A percentile compares a stretch with the other conserved stretches of the same genome.
phyloP scores from a whole-genome alignment of 768 basidiomycete genomes.

The Auriscalpium microsporum region DNA sequence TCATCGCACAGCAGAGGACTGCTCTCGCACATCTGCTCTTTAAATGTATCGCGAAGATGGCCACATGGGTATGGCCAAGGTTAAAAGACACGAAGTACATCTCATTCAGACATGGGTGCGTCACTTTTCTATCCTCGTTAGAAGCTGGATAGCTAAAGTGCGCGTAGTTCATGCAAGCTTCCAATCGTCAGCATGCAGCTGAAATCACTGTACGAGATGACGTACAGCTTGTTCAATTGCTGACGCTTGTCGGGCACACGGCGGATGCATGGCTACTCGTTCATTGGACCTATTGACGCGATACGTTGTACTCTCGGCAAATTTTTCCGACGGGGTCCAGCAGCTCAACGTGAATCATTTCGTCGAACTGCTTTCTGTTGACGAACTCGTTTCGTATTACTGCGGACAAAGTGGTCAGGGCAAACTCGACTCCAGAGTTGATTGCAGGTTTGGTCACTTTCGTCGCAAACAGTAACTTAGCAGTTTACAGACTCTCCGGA shows the following conservation, averaged over 20 bases:
- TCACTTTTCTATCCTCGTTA: constrained; percentile 2
- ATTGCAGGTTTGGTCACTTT: constrained; percentile 41
- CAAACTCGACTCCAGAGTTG: constrained; percentile 44
- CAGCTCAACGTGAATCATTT: constrained; percentile 53
- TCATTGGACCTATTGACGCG: constrained; percentile 54
- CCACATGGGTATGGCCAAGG: constrained; percentile 59
- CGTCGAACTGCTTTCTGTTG: constrained; percentile 47
- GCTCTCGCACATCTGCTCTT: constrained; percentile 59
- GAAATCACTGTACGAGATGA: constrained; percentile 43
- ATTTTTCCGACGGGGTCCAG: constrained; percentile 66
- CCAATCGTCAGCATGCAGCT: constrained; percentile 48
- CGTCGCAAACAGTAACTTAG: neutral
- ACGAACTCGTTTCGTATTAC: constrained; percentile 66
- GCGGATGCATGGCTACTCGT: constrained; percentile 29
- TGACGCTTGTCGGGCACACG: constrained; percentile 24
- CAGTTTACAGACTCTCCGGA: constrained; percentile 43
- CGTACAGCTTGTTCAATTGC: constrained; percentile 44
- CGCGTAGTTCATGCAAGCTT: constrained; percentile 51
- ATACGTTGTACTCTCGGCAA: constrained; percentile 69
- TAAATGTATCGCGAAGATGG: constrained; percentile 67
- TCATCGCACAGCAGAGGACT: constrained; percentile 38
- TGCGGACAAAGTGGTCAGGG: constrained; percentile 74
- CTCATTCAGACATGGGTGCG: constrained; percentile 48
- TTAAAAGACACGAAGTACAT: constrained; percentile 24
- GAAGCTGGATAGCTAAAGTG: constrained; percentile 1